Conservation (phyloP, 805 yeast species). For the Ogataea saltuana region DNA sequence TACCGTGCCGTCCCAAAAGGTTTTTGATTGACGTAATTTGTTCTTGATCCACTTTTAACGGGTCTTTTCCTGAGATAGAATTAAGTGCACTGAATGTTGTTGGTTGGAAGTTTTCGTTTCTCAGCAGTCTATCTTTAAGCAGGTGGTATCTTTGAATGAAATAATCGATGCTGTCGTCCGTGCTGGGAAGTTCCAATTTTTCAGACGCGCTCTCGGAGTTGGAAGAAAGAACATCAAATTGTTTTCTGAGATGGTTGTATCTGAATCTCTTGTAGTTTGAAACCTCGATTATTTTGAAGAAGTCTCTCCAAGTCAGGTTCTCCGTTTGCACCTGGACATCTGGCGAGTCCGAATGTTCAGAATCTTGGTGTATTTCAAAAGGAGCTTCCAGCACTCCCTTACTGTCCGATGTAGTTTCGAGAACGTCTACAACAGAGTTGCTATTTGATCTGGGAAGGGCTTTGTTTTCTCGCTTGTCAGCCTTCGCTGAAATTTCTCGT, state of each 20-base stretch:
- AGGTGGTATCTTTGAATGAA: slow-evolving; percentile 60
- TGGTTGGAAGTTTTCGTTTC: slow-evolving; percentile 75
- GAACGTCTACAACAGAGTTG: slow-evolving; percentile 6
- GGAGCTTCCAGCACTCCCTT: not conserved
- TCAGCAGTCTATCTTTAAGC: slow-evolving; percentile 64
- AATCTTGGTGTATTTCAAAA: slow-evolving; percentile 21
- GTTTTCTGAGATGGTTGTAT: slow-evolving; percentile 63
- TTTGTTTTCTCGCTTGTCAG: slow-evolving; percentile 16
- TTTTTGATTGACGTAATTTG: slow-evolving; percentile 76
- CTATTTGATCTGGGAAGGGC: slow-evolving; percentile 5
- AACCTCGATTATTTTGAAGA: slow-evolving; percentile 65
- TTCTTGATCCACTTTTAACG: slow-evolving; percentile 19
- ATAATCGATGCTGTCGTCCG: slow-evolving; percentile 38
- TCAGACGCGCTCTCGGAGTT: not conserved
- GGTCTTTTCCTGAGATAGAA: slow-evolving; percentile 38
- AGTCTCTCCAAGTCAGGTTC: slow-evolving; percentile 66
- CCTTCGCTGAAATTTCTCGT: slow-evolving; percentile 43
- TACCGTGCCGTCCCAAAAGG: slow-evolving; percentile 80
- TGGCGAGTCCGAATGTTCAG: not conserved
- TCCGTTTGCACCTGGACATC: slow-evolving; percentile 5
- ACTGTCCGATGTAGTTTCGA: slow-evolving; percentile 7
- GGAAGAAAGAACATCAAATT: slow-evolving; percentile 46
- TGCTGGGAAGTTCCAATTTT: slow-evolving; percentile 24
- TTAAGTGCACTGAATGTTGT: slow-evolving; percentile 45
- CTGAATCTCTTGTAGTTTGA: slow-evolving; percentile 61